phyloP scores from a whole-genome alignment of 23 red algal species.

The Chondrus crispus region DNA sequence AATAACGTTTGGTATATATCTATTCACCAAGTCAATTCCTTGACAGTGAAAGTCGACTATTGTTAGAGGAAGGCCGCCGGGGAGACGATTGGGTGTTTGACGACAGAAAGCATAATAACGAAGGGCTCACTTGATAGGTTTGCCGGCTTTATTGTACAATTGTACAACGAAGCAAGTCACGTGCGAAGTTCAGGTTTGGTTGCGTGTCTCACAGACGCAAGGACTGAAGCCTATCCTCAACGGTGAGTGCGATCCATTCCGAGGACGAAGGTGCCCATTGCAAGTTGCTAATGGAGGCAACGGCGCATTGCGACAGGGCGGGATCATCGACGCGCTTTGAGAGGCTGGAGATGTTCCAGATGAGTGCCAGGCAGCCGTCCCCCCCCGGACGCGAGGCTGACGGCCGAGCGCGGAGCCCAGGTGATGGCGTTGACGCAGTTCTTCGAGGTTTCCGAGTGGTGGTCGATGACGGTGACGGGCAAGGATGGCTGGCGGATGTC shows the following conservation, averaged over 20 bases:
- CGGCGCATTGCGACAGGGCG: conserved; percentile 67
- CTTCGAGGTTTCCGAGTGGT: conserved; percentile 22
- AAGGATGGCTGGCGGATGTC: conserved; percentile 92
- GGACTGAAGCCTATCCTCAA: conserved; percentile 40
- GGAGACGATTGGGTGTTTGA: no score
- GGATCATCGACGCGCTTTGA: conserved; percentile 61
- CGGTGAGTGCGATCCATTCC: conserved; percentile 67
- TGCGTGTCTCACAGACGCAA: conserved; percentile 43
- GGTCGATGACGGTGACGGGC: conserved; percentile 67
- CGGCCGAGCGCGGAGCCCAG: conserved; percentile 84
- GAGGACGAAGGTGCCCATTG: conserved; percentile 71
- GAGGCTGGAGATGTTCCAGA: conserved; percentile 89
- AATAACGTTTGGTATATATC: no score
- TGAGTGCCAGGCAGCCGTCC: conserved; percentile 65
- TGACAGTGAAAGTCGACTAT: no score
- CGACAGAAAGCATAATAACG: no score
- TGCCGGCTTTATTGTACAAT: no score
- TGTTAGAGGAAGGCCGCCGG: no score
- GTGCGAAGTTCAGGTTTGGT: no score
- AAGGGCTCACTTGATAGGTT: no score
- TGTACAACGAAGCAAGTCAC: no score
- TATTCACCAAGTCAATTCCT: no score
- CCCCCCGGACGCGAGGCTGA: conserved; percentile 71
- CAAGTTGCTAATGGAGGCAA: conserved; percentile 56
- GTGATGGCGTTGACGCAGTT: conserved; percentile 81